A percentile compares a stretch with the other conserved stretches of the same genome.
phyloP scores from a whole-genome alignment of 768 basidiomycete genomes.

The Lyophyllum semitale region DNA sequence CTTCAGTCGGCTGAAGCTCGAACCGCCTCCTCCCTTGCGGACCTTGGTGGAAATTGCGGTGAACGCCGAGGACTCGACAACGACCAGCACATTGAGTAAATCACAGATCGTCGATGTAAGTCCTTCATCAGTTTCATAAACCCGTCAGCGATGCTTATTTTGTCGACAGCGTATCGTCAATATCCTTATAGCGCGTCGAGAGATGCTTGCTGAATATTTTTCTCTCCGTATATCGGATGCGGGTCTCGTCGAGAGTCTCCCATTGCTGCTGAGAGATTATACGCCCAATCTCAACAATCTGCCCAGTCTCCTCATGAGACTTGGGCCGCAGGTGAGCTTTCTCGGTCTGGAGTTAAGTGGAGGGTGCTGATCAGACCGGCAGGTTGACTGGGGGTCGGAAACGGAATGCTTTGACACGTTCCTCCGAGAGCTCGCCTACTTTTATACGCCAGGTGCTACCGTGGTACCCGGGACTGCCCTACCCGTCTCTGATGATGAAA shows the following conservation, averaged over 20 bases:
- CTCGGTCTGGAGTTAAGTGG: conserved; percentile 1
- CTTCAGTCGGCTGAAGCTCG: conserved; percentile 72
- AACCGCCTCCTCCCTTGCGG: conserved; percentile 77
- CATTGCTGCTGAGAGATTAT: conserved; percentile 82
- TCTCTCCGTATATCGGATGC: conserved; percentile 66
- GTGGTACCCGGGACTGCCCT: conserved; percentile 10
- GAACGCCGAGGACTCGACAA: conserved; percentile 62
- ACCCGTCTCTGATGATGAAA: conserved; percentile 29
- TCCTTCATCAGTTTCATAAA: conserved; percentile 1
- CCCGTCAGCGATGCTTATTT: background rate
- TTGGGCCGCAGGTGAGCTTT: conserved; percentile 84
- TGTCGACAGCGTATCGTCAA: conserved; percentile 63
- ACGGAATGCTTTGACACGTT: conserved; percentile 84
- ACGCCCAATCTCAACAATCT: conserved; percentile 90
- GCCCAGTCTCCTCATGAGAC: conserved; percentile 85
- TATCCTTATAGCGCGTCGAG: conserved; percentile 60
- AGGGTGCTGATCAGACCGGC: background rate
- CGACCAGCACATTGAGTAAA: conserved; percentile 54
- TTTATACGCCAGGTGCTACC: conserved; percentile 75
- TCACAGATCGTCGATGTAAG: conserved; percentile 72
- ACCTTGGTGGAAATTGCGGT: conserved; percentile 80
- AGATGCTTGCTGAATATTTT: conserved; percentile 95
- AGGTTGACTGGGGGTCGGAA: conserved; percentile 92
- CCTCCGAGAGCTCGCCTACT: conserved; percentile 87
- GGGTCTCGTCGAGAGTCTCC: conserved; percentile 75